Evolutionary conservation across 139 green algal species (phyloP).

Genomic region (Gonium pectorale): DNA sequence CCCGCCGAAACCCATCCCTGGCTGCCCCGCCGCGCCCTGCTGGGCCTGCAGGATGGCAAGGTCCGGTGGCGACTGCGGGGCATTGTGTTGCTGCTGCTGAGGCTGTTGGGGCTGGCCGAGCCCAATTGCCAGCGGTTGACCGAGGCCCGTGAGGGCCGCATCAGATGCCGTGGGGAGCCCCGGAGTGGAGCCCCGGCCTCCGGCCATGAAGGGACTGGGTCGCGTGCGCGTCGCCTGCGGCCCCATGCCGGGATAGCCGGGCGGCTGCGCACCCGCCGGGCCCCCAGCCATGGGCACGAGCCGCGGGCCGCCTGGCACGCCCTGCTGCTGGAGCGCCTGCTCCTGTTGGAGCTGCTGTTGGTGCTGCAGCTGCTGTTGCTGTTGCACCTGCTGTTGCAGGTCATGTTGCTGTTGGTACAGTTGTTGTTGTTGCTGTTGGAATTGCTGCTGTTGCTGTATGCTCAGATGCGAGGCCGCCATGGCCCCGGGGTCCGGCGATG

Average conservation of each 20-base stretch:
- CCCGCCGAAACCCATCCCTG: too few species aligned
- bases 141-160: too few species aligned
- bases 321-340: background rate
- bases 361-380: background rate
- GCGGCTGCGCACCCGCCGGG: background rate
- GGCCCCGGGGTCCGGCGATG: too few species aligned
- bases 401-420: background rate
- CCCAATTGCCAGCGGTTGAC: too few species aligned
- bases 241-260: background rate
- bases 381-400: conserved; percentile 10
- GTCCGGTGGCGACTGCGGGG: background rate
- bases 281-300: background rate
- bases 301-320: background rate
- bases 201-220: conserved; percentile 2
- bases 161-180: too few species aligned
- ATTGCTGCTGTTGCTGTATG: background rate
- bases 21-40: too few species aligned
- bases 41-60: background rate
- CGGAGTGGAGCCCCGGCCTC: too few species aligned
- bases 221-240: conserved; percentile 1
- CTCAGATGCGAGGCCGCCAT: background rate
- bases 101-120: background rate
- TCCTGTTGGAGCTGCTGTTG: conserved; percentile 1
- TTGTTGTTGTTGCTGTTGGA: conserved; percentile 5
- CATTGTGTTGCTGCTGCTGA: background rate